A percentile compares a stretch with the other conserved stretches of the same genome.
Evolutionary conservation across 768 basidiomycete species (phyloP).

Genomic region (Lentinula lateritia): DNA sequence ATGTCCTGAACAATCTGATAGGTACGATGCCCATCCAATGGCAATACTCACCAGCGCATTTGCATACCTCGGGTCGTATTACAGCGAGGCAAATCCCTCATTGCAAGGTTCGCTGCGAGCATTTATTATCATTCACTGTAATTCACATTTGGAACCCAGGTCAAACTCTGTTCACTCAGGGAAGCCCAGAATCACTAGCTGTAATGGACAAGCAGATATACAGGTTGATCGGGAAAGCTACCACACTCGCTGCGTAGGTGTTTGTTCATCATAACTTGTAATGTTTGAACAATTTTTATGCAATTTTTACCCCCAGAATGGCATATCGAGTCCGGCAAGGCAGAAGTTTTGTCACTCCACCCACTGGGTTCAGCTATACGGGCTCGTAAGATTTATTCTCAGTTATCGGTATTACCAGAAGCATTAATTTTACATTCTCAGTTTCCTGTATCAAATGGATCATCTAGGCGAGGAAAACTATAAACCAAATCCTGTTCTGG

Average conservation of each 20-base stretch:
- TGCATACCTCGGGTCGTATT: slow-evolving; percentile 84
- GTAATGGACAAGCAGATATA: slow-evolving; percentile 93
- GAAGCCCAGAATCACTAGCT: slow-evolving; percentile 59
- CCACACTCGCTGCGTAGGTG: slow-evolving; percentile 77
- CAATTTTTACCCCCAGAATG: slow-evolving; percentile 46
- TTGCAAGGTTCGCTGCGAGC: slow-evolving; percentile 53
- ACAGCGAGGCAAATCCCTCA: slow-evolving; percentile 84
- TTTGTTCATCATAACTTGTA: neutral
- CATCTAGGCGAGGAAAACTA: slow-evolving; percentile 71
- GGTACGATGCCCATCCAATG: slow-evolving; percentile 92
- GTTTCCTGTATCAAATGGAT: slow-evolving; percentile 90
- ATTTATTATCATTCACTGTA: neutral
- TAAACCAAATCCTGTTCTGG: slow-evolving; percentile 76
- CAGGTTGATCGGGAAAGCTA: slow-evolving; percentile 82
- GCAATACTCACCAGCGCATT: slow-evolving; percentile 84
- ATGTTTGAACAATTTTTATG: neutral
- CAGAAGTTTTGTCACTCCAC: slow-evolving; percentile 80
- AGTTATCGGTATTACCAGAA: neutral
- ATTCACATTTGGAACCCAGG: slow-evolving; percentile 32
- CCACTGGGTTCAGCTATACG: slow-evolving; percentile 76
- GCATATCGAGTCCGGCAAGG: slow-evolving; percentile 92
- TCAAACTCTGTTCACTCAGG: slow-evolving; percentile 72
- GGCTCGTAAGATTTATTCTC: slow-evolving; percentile 53
- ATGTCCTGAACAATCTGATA: slow-evolving; percentile 18
- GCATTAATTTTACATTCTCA: slow-evolving; percentile 17